Evolutionary conservation across 176 grass and related monocot species (phyloP).

Genomic region (Eleusine indica): DNA sequence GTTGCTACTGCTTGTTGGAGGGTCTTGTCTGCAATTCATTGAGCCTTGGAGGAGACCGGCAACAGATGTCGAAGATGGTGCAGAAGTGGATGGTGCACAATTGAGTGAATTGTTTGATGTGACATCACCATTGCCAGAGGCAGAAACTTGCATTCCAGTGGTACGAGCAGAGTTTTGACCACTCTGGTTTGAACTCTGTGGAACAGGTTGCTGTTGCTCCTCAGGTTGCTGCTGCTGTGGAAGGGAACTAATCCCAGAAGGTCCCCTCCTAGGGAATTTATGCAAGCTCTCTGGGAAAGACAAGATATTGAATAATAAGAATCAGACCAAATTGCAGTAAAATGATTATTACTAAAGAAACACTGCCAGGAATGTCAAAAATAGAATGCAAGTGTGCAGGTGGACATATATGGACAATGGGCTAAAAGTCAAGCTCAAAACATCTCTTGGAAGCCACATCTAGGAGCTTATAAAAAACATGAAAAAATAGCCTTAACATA

Average conservation of each 20-base stretch:
- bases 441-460: no score
- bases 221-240: conserved; percentile 59
- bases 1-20: conserved; percentile 48
- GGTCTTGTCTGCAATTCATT: conserved; percentile 56
- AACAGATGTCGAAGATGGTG: conserved; percentile 40
- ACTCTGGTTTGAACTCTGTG: conserved; percentile 68
- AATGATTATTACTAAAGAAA: neutral
- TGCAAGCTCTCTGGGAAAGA: conserved; percentile 65
- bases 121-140: conserved; percentile 47
- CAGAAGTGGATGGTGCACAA: conserved; percentile 46
- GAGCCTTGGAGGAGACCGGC: conserved; percentile 54
- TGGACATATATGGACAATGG: neutral
- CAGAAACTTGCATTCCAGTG: conserved; percentile 43
- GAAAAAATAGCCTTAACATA: neutral
- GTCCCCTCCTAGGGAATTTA: conserved; percentile 74
- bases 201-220: conserved; percentile 54
- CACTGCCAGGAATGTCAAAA: neutral
- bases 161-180: conserved; percentile 54
- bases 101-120: conserved; percentile 48
- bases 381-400: conserved; percentile 19
- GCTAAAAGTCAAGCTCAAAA: no score
- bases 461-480: no score
- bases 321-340: neutral
- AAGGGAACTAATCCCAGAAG: conserved; percentile 55
- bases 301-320: conserved; percentile 24